Evolutionary conservation across 371 early-diverging fungal genomes (phyloP).

Genomic region (Parasitella parasitica): DNA sequence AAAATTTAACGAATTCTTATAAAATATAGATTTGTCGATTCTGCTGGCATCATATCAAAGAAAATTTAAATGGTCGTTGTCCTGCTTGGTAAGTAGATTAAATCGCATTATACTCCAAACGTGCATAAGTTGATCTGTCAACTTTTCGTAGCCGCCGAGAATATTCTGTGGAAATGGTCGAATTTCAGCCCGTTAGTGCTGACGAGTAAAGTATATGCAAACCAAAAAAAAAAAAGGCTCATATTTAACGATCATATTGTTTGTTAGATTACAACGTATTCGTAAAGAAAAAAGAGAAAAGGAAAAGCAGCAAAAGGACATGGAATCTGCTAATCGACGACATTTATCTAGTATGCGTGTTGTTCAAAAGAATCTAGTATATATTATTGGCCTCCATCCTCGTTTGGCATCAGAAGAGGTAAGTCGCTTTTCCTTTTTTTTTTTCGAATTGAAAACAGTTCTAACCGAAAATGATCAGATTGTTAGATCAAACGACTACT

Average conservation of each 20-base stretch:
- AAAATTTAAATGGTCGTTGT: constrained; percentile 79
- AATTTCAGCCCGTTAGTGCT: constrained; percentile 85
- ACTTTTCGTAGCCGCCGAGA: constrained; percentile 47
- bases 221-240: neutral
- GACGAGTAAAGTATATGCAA: constrained; percentile 59
- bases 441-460: no score
- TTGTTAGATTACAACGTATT: constrained; percentile 46
- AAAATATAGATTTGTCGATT: constrained; percentile 22
- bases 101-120: neutral
- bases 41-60: constrained; percentile 49
- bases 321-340: constrained; percentile 79
- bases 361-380: constrained; percentile 94
- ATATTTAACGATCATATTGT: neutral
- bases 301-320: constrained; percentile 86
- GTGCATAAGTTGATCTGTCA: neutral
- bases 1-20: neutral
- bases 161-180: constrained; percentile 87
- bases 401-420: constrained; percentile 90
- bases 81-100: constrained; percentile 66
- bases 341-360: constrained; percentile 91
- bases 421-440: neutral
- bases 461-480: neutral
- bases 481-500: constrained; percentile 76
- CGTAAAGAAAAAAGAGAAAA: constrained; percentile 84
- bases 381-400: constrained; percentile 88